These are phyloP conservation scores for Alloascoidea africana DNA, from an alignment of 805 yeast genomes.

Conservation along the genomic window DNA sequence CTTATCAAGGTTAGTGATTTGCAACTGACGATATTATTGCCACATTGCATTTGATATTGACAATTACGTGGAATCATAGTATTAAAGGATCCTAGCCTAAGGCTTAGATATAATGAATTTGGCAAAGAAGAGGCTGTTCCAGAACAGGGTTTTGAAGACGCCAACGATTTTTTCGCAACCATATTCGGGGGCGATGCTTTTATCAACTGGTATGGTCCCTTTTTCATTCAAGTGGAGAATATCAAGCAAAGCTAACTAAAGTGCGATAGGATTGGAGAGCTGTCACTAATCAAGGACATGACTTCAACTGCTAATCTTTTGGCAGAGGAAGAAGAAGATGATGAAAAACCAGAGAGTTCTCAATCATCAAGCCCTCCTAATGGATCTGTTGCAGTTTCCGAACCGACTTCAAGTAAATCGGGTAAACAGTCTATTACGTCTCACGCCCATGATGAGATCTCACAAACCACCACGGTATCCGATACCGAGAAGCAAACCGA, in stretches of 20 bases:
- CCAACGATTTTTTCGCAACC: slow-evolving; percentile 66
- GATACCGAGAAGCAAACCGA: no score
- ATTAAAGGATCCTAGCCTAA: slow-evolving; percentile 52
- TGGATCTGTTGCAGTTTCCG: no score
- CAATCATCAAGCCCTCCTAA: no score
- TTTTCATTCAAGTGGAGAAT: slow-evolving; percentile 12
- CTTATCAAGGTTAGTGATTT: slow-evolving; percentile 19
- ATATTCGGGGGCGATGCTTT: slow-evolving; percentile 93
- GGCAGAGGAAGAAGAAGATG: background rate
- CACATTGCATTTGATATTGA: background rate
- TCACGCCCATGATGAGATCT: no score
- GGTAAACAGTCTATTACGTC: no score
- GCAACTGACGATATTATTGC: background rate
- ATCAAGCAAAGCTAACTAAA: no score
- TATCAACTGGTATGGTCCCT: slow-evolving; percentile 27
- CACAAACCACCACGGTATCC: no score
- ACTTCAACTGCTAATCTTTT: slow-evolving; percentile 40
- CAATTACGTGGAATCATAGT: slow-evolving; percentile 31
- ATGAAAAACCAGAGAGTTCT: slow-evolving; percentile 11
- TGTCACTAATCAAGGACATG: slow-evolving; percentile 63
- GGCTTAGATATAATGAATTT: slow-evolving; percentile 65
- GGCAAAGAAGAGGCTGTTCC: slow-evolving; percentile 72
- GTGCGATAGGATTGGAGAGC: slow-evolving; percentile 68
- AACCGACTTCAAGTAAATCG: no score
- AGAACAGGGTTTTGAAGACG: slow-evolving; percentile 63